Conservation (phyloP, 257 asterid species). For the Solanum boliviense region DNA sequence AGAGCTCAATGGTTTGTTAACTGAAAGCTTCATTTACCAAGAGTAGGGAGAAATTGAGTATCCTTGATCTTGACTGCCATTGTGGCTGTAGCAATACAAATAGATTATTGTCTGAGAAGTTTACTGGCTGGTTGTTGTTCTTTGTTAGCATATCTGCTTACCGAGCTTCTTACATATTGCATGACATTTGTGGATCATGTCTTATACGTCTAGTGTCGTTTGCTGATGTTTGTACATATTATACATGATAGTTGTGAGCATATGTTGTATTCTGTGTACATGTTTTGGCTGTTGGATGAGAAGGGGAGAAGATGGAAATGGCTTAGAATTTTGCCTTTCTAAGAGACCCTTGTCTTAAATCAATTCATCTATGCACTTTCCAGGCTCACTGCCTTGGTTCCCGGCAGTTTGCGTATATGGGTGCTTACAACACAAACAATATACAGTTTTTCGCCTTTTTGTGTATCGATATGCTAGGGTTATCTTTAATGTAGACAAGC, state of each 20-base stretch:
- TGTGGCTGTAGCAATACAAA: constrained; percentile 11
- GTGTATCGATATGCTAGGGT: not conserved
- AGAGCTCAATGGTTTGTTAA: not conserved
- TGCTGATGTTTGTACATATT: not conserved
- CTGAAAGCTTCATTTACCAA: not conserved
- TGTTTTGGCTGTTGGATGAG: not conserved
- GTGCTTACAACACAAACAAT: not conserved
- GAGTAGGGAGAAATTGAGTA: not conserved
- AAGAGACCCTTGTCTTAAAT: constrained; percentile 15
- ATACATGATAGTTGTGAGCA: not conserved
- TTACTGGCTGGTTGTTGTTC: constrained; percentile 9
- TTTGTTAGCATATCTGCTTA: constrained; percentile 9
- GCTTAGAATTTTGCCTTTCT: not conserved
- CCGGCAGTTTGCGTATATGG: not conserved
- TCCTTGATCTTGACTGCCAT: constrained; percentile 11
- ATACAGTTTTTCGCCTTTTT: not conserved
- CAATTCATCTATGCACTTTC: constrained; percentile 3
- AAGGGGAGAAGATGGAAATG: not conserved
- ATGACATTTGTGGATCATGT: not conserved
- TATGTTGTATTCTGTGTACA: not conserved
- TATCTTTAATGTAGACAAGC: not conserved
- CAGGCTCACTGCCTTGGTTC: constrained; percentile 4
- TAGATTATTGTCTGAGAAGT: not conserved
- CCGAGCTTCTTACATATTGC: constrained; percentile 3
- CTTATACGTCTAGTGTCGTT: not conserved